A percentile compares a stretch with the other conserved stretches of the same genome.
Conservation (phyloP, 1,139 yeast genomes). For the Candida tunisiensis region DNA sequence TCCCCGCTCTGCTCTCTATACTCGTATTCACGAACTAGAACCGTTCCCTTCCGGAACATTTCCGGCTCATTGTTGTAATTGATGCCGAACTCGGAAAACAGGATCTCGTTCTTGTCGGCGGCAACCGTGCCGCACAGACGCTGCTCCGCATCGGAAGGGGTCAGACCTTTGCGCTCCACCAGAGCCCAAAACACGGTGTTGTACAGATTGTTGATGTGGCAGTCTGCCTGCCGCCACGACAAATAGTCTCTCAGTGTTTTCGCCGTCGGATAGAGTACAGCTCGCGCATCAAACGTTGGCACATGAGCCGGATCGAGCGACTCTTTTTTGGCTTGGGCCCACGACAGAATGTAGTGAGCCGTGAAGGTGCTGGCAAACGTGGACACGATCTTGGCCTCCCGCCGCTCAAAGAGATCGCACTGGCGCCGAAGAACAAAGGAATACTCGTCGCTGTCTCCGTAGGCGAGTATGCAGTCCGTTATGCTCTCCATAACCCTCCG, state of each 20-base stretch:
- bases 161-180: slow-evolving; percentile 50
- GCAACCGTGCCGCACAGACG: slow-evolving; percentile 56
- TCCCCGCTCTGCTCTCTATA: slow-evolving; percentile 2
- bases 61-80: slow-evolving; percentile 87
- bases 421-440: slow-evolving; percentile 53
- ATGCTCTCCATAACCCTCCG: slow-evolving; percentile 38
- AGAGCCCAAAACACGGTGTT: slow-evolving; percentile 89
- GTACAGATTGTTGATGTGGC: slow-evolving; percentile 87
- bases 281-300: slow-evolving; percentile 87
- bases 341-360: slow-evolving; percentile 63
- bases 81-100: slow-evolving; percentile 60
- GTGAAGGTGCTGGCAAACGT: slow-evolving; percentile 75
- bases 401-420: slow-evolving; percentile 58
- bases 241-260: slow-evolving; percentile 59
- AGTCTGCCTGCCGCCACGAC: slow-evolving; percentile 93
- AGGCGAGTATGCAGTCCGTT: slow-evolving; percentile 65
- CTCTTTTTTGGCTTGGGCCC: slow-evolving; percentile 32
- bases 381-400: slow-evolving; percentile 65
- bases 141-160: slow-evolving; percentile 67
- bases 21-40: slow-evolving; percentile 38
- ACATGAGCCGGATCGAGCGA: slow-evolving; percentile 25
- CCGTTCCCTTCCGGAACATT: slow-evolving; percentile 74
- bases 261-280: slow-evolving; percentile 64
- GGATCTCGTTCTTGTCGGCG: slow-evolving; percentile 73
- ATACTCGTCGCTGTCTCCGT: slow-evolving; percentile 93